These are phyloP conservation scores for Monosporascus sp. DNA, from an alignment of 2,329 filamentous ascomycete species.

Conservation along the genomic window DNA sequence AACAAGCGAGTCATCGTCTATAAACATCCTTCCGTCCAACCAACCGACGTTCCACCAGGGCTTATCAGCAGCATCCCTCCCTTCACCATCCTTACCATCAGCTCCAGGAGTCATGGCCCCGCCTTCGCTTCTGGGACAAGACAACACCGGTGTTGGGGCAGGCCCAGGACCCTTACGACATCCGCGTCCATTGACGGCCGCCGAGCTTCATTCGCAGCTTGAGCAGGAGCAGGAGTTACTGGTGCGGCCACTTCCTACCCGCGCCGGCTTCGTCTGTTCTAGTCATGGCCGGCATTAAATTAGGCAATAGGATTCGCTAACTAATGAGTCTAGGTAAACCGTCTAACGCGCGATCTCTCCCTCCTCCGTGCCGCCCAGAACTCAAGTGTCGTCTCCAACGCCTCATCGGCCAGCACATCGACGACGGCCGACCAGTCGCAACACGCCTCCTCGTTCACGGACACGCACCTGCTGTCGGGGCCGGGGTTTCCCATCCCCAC, in stretches of 20 bases:
- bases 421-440: conserved; percentile 42
- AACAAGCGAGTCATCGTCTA: conserved; percentile 34
- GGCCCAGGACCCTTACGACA: conserved; percentile 75
- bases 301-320: conserved; percentile 1
- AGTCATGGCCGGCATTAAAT: background rate
- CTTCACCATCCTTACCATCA: conserved; percentile 24
- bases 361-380: conserved; percentile 71
- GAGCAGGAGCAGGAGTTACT: conserved; percentile 96
- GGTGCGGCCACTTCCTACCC: conserved; percentile 46
- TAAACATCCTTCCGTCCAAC: conserved; percentile 54
- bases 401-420: conserved; percentile 55
- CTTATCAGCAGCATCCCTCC: conserved; percentile 29
- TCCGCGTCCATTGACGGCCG: conserved; percentile 79
- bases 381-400: conserved; percentile 60
- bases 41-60: conserved; percentile 29
- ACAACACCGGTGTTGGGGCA: conserved; percentile 43
- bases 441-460: conserved; percentile 33
- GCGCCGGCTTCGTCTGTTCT: background rate
- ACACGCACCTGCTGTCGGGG: conserved; percentile 51
- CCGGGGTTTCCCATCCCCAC: conserved; percentile 54
- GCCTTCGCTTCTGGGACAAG: conserved; percentile 21
- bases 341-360: conserved; percentile 82
- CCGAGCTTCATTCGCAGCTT: conserved; percentile 82
- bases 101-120: conserved; percentile 18
- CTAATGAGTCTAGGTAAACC: conserved; percentile 65